phyloP scores from a whole-genome alignment of 768 basidiomycete species.

The Flagelloscypha sp. region DNA sequence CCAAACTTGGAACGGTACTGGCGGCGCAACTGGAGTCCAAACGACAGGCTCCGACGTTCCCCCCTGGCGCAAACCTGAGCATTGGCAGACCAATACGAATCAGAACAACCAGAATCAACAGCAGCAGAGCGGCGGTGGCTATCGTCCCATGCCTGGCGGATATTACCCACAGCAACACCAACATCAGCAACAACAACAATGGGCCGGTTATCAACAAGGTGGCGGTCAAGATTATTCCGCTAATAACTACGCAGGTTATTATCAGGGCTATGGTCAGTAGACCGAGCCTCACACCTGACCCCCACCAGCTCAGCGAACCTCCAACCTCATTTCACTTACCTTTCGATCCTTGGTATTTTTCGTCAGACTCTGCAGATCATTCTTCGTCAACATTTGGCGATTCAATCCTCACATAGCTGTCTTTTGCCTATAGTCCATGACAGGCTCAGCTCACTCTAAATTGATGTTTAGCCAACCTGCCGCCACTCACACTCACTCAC shows the following conservation, averaged over 20 bases:
- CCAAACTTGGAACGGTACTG: constrained; percentile 57
- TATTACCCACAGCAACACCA: constrained; percentile 21
- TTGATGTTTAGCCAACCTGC: background rate
- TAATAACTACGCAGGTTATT: constrained; percentile 81
- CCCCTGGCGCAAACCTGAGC: constrained; percentile 87
- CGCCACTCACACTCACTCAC: background rate
- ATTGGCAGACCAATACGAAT: constrained; percentile 53
- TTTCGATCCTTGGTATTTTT: too few relatives aligned
- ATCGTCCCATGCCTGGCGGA: constrained; percentile 33
- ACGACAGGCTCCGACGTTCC: constrained; percentile 70
- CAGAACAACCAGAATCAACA: constrained; percentile 35
- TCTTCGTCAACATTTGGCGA: constrained; percentile 32
- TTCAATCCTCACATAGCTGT: constrained; percentile 10
- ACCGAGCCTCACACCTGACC: constrained; percentile 18
- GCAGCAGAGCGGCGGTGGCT: constrained; percentile 46
- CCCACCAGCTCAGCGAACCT: constrained; percentile 15
- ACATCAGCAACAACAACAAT: constrained; percentile 19
- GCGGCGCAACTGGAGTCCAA: constrained; percentile 49
- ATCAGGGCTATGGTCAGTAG: constrained; percentile 79
- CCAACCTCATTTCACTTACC: constrained; percentile 20
- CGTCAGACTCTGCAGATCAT: too few relatives aligned
- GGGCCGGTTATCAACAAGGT: constrained; percentile 40
- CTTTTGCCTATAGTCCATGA: background rate
- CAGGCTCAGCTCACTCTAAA: background rate
- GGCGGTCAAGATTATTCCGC: constrained; percentile 56